Percentiles rank a stretch among this genome's conserved stretches.
Conservation (phyloP, 176 grass and related monocot species). For the bread wheat (Triticum aestivum) region IWGSC_CS_RefSeq_v2.1 NC_057805.1:427299969-427300468, state of each 20-base stretch:
- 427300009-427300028: no score
- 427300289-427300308: slow-evolving; percentile 85
- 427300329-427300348: slow-evolving; percentile 76
- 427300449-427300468: slow-evolving; percentile 70
- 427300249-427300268: slow-evolving; percentile 86
- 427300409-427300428: slow-evolving; percentile 28
- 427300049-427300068: no score
- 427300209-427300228: slow-evolving; percentile 8
- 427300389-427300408: neutral
- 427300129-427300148: no score
- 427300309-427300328: slow-evolving; percentile 80
- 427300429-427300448: slow-evolving; percentile 64
- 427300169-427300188: neutral
- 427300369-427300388: slow-evolving; percentile 21
- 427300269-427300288: slow-evolving; percentile 89
- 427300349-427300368: slow-evolving; percentile 62
- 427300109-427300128: no score
- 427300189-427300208: slow-evolving; percentile 22
- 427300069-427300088: no score
- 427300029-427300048: no score
- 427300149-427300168: no score
- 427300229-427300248: slow-evolving; percentile 27
- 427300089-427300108: no score
- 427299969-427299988: no score
- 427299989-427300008: no score